Percentiles rank a stretch among this genome's conserved stretches.
Evolutionary conservation across 2,329 filamentous ascomycete species (phyloP).

Genomic region (Paradendryphiella salina): DNA sequence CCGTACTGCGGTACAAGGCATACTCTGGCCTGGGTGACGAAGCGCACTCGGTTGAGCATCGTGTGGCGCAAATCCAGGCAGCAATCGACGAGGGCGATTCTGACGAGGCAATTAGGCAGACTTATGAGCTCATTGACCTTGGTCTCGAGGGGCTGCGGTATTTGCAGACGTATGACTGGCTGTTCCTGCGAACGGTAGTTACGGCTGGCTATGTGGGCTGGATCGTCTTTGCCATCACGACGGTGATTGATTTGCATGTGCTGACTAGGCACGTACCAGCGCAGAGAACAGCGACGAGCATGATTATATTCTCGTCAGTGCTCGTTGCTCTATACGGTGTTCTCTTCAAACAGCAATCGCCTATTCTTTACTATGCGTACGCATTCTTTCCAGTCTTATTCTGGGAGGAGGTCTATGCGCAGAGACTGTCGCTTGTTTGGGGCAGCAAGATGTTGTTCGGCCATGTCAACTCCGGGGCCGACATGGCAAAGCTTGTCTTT

Average conservation of each 20-base stretch:
- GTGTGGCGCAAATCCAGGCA: conserved; percentile 67
- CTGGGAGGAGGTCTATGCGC: conserved; percentile 92
- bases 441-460: conserved; percentile 71
- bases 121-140: conserved; percentile 73
- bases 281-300: conserved; percentile 63
- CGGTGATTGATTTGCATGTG: conserved; percentile 85
- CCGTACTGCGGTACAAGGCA: conserved; percentile 75
- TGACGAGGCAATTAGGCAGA: conserved; percentile 78
- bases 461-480: conserved; percentile 64
- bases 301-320: conserved; percentile 71
- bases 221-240: conserved; percentile 90
- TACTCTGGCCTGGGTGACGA: conserved; percentile 70
- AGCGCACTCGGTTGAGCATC: conserved; percentile 65
- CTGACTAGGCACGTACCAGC: conserved; percentile 69
- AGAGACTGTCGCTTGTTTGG: conserved; percentile 67
- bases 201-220: conserved; percentile 91
- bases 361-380: conserved; percentile 85
- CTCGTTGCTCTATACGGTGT: conserved; percentile 77
- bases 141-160: conserved; percentile 85
- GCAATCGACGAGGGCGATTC: conserved; percentile 68
- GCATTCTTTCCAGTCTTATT: conserved; percentile 90
- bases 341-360: conserved; percentile 77
- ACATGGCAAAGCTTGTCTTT: conserved; percentile 62
- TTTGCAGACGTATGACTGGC: conserved; percentile 97
- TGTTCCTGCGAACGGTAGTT: conserved; percentile 87